A percentile compares a stretch with the other conserved stretches of the same genome.
Conservation (phyloP, 192 early-diverging fungal genomes). For the Entophlyctis helioformis region DNA sequence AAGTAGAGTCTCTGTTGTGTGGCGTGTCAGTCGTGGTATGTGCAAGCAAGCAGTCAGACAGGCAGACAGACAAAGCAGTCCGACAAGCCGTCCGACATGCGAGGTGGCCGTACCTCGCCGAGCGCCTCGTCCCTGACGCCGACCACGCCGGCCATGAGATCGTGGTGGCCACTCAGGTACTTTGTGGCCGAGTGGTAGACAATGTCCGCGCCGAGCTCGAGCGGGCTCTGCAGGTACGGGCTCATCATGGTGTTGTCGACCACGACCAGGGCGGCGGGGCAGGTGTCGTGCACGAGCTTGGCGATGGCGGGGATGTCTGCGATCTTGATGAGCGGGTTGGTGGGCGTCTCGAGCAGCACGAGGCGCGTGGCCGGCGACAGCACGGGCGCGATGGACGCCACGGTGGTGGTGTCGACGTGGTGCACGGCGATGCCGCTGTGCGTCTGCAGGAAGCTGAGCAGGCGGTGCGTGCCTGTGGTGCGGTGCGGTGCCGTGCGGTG, state of each 20-base stretch:
- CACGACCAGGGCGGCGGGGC: conserved; percentile 72
- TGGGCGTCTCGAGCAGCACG: conserved; percentile 89
- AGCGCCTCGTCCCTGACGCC: conserved; percentile 59
- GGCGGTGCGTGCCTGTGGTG: conserved; percentile 68
- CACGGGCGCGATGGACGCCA: conserved; percentile 43
- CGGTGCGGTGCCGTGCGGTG: background rate
- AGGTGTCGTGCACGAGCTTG: conserved; percentile 54
- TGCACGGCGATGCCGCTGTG: conserved; percentile 73
- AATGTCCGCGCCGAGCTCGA: conserved; percentile 87
- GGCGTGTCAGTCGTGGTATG: too few species aligned
- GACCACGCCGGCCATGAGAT: conserved; percentile 97
- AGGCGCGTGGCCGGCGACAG: conserved; percentile 69
- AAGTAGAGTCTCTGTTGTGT: conserved; percentile 61
- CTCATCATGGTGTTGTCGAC: conserved; percentile 99
- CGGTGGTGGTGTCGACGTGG: conserved; percentile 80
- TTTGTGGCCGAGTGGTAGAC: conserved; percentile 96
- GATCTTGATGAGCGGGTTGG: conserved; percentile 94
- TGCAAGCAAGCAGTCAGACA: too few species aligned
- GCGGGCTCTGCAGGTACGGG: conserved; percentile 81
- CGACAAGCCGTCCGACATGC: too few species aligned
- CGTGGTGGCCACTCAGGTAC: conserved; percentile 94
- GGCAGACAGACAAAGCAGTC: too few species aligned
- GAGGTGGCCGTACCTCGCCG: conserved; percentile 46
- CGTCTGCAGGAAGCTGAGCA: conserved; percentile 72
- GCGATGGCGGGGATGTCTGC: conserved; percentile 75